These are phyloP conservation scores for Ophiocordyceps robertsii DNA, from an alignment of 2,329 filamentous ascomycete species.

Conservation along the genomic window DNA sequence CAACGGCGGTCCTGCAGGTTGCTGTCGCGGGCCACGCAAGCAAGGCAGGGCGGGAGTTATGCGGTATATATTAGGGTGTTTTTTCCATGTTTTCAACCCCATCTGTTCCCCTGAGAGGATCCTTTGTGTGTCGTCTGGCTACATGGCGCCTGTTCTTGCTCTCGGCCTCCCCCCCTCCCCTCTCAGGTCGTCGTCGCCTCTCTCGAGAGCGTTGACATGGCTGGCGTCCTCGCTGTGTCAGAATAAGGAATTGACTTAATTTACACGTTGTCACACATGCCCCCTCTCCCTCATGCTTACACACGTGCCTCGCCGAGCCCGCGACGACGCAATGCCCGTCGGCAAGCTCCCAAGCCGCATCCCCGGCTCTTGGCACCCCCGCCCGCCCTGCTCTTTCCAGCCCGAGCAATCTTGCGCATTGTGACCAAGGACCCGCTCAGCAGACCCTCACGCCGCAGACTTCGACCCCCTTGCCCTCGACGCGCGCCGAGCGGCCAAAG, in stretches of 20 bases:
- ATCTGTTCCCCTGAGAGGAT: neutral
- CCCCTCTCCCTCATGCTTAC: no score
- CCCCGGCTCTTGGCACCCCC: no score
- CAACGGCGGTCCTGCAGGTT: neutral
- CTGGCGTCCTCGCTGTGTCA: no score
- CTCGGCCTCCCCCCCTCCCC: no score
- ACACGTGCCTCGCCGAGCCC: no score
- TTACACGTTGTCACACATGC: no score
- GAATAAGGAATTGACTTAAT: no score
- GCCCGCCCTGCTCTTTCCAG: no score
- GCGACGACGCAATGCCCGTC: no score
- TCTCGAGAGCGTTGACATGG: no score
- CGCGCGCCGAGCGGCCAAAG: slow-evolving; percentile 48
- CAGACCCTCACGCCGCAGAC: slow-evolving; percentile 64
- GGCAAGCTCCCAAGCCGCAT: no score
- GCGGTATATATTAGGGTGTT: neutral
- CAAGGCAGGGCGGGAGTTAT: neutral
- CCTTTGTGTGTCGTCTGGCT: neutral
- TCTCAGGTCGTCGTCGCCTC: no score
- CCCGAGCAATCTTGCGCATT: neutral
- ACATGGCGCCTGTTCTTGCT: neutral
- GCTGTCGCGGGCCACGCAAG: neutral
- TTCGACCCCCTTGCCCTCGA: slow-evolving; percentile 57
- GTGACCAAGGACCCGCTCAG: slow-evolving; percentile 15
- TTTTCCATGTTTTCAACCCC: neutral